Evolutionary conservation across 768 basidiomycete species (phyloP), one percentile per base, ranked within the genome.

Genomic region (Suillus fuscotomentosus): DNA sequence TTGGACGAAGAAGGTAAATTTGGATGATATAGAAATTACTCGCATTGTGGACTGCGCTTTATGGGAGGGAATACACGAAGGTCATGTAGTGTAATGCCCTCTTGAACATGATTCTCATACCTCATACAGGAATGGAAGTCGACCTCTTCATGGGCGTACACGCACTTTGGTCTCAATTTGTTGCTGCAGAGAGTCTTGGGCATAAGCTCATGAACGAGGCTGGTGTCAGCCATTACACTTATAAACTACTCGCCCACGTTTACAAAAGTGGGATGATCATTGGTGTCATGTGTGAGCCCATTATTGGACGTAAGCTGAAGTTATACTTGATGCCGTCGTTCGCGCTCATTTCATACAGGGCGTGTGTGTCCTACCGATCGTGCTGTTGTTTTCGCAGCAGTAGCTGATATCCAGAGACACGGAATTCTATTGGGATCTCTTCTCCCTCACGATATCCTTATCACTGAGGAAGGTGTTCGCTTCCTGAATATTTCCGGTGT

Each of bases 1-100:
- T 66, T 77, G 74, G 75, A 75, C 73, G 43, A 76, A 75, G 69
- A 74, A 75, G 76, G 72, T 73, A 11, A 71, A 77, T 38, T 20
- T 75, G 48, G 66, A 69, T 51, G 72, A 76, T 51, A 77, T 77
- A 5, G 76, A 75, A 66, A 3, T 77, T 43, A 74, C 74, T 13
- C 72, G 74, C 31, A 68, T 76, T 27, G 22, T 15, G 20, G 43
- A 53, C 34, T 67, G 68, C 13, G 8, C 69, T 34, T 56, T 38
- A 38, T 77, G 74, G 75, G 75, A 75, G 61, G 75, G 75, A 6
- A 68, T 69, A 20, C 71, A 77, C 50, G 20, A 76, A 43, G 76
- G 75, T 68, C 56, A 57, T 3, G 39, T 48, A 42, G 36, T 11
- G 42, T 41, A 39, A 38, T 8, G 10, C 11, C 62, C 45, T 56